phyloP scores from a whole-genome alignment of 805 yeast species.

The Grigorovia humatica region DNA sequence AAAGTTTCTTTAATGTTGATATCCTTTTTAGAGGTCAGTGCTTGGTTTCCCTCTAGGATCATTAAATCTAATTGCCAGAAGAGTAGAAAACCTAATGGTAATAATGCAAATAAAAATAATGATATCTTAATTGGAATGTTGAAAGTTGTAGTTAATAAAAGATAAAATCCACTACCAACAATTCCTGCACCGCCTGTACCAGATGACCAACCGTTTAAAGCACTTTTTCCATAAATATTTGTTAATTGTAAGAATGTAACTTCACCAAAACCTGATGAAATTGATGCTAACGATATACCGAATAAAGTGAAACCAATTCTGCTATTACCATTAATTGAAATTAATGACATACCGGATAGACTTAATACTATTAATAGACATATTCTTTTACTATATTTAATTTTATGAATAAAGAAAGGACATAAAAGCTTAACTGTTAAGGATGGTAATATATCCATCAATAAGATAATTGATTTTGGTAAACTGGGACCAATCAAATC shows the following conservation, averaged over 20 bases:
- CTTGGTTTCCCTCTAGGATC: not conserved
- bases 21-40: not conserved
- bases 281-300: constrained; percentile 73
- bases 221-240: constrained; percentile 49
- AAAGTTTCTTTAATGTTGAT: constrained; percentile 23
- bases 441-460: constrained; percentile 83
- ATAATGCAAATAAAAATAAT: constrained; percentile 45
- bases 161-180: constrained; percentile 62
- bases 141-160: constrained; percentile 63
- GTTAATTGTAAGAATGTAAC: constrained; percentile 79
- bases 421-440: constrained; percentile 59
- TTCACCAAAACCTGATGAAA: constrained; percentile 86
- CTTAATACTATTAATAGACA: constrained; percentile 47
- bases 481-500: constrained; percentile 76
- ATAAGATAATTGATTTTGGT: constrained; percentile 77
- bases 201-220: constrained; percentile 79
- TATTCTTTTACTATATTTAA: constrained; percentile 51
- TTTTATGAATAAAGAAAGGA: constrained; percentile 64
- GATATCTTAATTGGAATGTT: constrained; percentile 44
- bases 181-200: constrained; percentile 97
- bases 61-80: constrained; percentile 22
- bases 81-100: constrained; percentile 44
- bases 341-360: constrained; percentile 60
- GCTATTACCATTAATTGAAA: constrained; percentile 26
- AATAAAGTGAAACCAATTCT: constrained; percentile 35